These are phyloP conservation scores for Chrysoporthe austroafricana DNA, from an alignment of 2,329 filamentous ascomycete species.

Conservation along the genomic window DNA sequence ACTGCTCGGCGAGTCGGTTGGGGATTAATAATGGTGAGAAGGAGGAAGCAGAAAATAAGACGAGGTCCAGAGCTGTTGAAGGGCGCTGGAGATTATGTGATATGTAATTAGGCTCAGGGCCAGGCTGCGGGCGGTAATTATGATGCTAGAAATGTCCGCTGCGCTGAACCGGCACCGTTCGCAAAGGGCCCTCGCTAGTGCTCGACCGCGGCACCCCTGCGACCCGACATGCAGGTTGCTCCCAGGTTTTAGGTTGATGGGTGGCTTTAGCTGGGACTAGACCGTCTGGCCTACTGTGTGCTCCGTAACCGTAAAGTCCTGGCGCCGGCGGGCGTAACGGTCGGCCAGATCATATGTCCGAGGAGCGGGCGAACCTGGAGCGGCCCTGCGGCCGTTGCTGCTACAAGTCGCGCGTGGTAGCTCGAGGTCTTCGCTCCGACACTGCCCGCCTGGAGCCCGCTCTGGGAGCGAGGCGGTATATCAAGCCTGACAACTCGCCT, in stretches of 20 bases:
- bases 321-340: slow-evolving; percentile 13
- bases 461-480: no score
- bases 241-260: slow-evolving; percentile 23
- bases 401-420: neutral
- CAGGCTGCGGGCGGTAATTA: slow-evolving; percentile 18
- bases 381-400: neutral
- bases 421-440: neutral
- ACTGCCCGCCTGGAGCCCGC: neutral
- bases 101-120: slow-evolving; percentile 29
- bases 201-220: slow-evolving; percentile 23
- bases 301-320: slow-evolving; percentile 6
- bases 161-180: slow-evolving; percentile 25
- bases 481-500: neutral
- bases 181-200: slow-evolving; percentile 17
- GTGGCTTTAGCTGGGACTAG: slow-evolving; percentile 22
- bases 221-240: neutral
- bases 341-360: slow-evolving; percentile 17
- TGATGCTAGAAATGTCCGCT: slow-evolving; percentile 24
- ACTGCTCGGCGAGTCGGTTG: neutral
- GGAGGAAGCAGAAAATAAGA: slow-evolving; percentile 3
- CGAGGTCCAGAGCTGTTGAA: slow-evolving; percentile 12
- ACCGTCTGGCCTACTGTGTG: neutral
- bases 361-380: neutral
- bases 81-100: slow-evolving; percentile 28
- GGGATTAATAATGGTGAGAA: slow-evolving; percentile 30